Base-by-base conservation (phyloP, 2,329 filamentous ascomycete genomes). In the Lecanicillium sp. region DNA sequence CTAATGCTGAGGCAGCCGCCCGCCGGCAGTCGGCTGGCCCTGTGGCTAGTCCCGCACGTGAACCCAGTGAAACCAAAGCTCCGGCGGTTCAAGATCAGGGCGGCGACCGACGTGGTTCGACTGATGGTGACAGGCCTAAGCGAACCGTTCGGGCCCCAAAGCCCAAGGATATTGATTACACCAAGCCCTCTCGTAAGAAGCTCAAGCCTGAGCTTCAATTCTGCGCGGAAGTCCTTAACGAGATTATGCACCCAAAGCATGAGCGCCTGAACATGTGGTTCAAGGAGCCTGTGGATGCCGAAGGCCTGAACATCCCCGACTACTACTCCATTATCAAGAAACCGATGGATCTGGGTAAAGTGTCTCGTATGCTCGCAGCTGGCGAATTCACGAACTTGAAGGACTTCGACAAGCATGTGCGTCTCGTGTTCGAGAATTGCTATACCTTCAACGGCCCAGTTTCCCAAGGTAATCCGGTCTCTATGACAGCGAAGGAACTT, bases 291-390 rank as follows among this genome's bases (percentile, higher is more conserved):
- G 92, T 98, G 15, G 92, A 98, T 56, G 88, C 92, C 1, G 89
- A 97, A 27, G 90, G 89, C 1, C 68, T 97, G 39, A 88, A 90
- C 57, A 96, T 97, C 43, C 92, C 92, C 1, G 82, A 84, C 17
- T 98, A 98, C 58, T 87, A 92, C 58, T 87, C 84, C 53, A 71
- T 97, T 45, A 88, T 98, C 65, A 97, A 95, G 69, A 87, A 89
- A 57, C 92, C 92, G 0, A 98, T 97, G 90, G 90, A 98, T 58
- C 70, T 96, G 36, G 71, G 74, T 13, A 95, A 87, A n/a, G 84
- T 95, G 54, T 71, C 76, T 27, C 71, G 72, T 30, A 94, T 94
- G 61, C 71, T 96, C 29, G 78, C 82, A 49, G 70, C 71, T 11
- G 87, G 88, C 18, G 77, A 87, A 40, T 97, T 97, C 54, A 74